Conservation (phyloP, 352 stramenopile species). For the Phytophthora cajani region DNA sequence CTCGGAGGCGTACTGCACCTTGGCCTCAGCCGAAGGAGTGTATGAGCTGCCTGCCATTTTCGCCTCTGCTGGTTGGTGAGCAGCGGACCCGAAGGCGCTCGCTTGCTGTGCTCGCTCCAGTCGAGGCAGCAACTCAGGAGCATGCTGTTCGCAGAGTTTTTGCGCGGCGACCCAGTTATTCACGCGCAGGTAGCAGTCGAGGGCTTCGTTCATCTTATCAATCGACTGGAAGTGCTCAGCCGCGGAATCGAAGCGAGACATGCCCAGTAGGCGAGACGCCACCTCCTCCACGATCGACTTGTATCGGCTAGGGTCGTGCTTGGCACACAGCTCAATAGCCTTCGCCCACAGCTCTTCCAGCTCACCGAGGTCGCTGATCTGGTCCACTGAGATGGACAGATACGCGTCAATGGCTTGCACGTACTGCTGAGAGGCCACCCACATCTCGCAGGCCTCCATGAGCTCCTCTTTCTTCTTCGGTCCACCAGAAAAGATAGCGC, state of each 20-base stretch:
- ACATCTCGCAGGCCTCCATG: constrained; percentile 87
- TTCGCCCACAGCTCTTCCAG: constrained; percentile 90
- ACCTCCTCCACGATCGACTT: constrained; percentile 92
- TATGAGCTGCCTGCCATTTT: constrained; percentile 55
- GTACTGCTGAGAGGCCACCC: constrained; percentile 90
- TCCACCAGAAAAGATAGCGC: constrained; percentile 77
- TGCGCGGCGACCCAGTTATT: constrained; percentile 82
- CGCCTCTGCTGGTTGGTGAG: constrained; percentile 56
- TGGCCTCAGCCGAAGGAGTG: constrained; percentile 62
- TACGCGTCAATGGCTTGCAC: constrained; percentile 93
- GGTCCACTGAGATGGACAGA: constrained; percentile 80
- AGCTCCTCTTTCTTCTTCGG: constrained; percentile 84
- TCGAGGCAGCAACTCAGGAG: constrained; percentile 77
- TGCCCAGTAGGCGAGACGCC: constrained; percentile 75
- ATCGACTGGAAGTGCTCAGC: constrained; percentile 90
- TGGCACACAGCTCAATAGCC: constrained; percentile 89
- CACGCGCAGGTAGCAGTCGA: constrained; percentile 85
- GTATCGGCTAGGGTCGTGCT: constrained; percentile 88
- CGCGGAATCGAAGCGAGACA: constrained; percentile 88
- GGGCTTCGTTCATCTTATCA: constrained; percentile 92
- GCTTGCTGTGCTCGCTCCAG: constrained; percentile 85
- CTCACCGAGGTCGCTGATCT: constrained; percentile 67
- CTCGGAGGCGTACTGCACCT: constrained; percentile 47
- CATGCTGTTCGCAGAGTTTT: constrained; percentile 82
- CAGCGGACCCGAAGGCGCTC: constrained; percentile 68